Evolutionary conservation across 164 flowering plant genomes (phyloP), one percentile per base, ranked within the genome.

Genomic region (Warburgia ugandensis): DNA sequence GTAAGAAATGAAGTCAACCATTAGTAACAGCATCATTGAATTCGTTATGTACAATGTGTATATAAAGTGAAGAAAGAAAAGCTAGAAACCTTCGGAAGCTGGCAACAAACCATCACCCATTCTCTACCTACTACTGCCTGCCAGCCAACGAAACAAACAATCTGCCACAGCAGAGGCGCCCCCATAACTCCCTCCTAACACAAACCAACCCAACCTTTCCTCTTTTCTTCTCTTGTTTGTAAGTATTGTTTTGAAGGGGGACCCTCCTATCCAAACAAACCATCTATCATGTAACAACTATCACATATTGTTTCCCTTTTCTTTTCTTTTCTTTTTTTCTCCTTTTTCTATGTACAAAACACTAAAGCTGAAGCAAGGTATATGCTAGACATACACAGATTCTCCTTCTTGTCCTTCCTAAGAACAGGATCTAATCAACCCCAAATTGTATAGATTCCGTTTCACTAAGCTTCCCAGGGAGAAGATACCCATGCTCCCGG

Each of bases 401-500:
- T 45, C 55, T 7, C 11, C 1, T 4, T 20, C 10, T 22, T 31
- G 35, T 31, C 35, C 7, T 31, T 1, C 30, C 11, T 21, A 82
- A 50, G 86, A 80, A 70, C 59, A 75, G 31, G 95, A 83, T 62
- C 65, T 78, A 49, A 85, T 78, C 61, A 80, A 45, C n/a, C 95
- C 87, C 74, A 83, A 66, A 51, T 64, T 65, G 79, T 62, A 72
- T 3, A 86, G 79, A 70, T 78, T 83, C 74, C 74, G 78, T 57
- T 66, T 77, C 52, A 86, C 78, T 41, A 86, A 19, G 73, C 82
- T 86, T 13, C 90, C 87, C 23, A 86, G 67, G 26, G 90, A 83
- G 29, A 78, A 48, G 68, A 78, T 52, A 28, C 7, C 29, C 20
- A 66, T 37, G 49, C 60, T 63, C 51, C 65, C 73, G n/a, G 74